These are phyloP conservation scores for Populus pruinosa DNA, from an alignment of 345 rosid genomes.

Conservation along the genomic window DNA sequence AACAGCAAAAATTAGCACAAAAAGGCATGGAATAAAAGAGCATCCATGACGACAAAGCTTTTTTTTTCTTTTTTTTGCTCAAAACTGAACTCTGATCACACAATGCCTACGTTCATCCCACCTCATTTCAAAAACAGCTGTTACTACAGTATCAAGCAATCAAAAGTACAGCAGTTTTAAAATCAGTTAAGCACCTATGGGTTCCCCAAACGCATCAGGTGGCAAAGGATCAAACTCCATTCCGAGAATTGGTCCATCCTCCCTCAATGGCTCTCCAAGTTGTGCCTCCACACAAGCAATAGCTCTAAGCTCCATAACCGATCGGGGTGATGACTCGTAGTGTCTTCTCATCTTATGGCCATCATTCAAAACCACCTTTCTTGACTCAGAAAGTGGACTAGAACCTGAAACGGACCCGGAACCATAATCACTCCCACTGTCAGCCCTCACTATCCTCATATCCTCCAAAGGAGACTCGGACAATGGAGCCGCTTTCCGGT, in stretches of 20 bases:
- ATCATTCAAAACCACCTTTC: slow-evolving; percentile 40
- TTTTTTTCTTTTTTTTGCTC: background rate
- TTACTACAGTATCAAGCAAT: background rate
- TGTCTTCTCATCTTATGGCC: slow-evolving; percentile 40
- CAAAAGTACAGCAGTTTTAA: background rate
- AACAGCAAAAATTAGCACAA: background rate
- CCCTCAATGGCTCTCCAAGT: slow-evolving; percentile 92
- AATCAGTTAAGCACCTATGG: slow-evolving; percentile 50
- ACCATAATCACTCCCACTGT: slow-evolving; percentile 53
- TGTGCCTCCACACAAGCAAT: slow-evolving; percentile 91
- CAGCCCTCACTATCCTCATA: slow-evolving; percentile 35
- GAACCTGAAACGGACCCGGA: slow-evolving; percentile 79
- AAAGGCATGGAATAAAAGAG: background rate
- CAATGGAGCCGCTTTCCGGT: slow-evolving; percentile 33
- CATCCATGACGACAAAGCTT: background rate
- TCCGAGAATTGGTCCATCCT: slow-evolving; percentile 94
- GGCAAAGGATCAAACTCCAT: slow-evolving; percentile 98
- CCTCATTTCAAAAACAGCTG: background rate
- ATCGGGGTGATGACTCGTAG: slow-evolving; percentile 58
- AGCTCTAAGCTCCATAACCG: slow-evolving; percentile 79
- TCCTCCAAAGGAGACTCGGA: slow-evolving; percentile 49
- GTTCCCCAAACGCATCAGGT: slow-evolving; percentile 89
- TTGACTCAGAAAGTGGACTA: slow-evolving; percentile 47
- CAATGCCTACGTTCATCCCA: background rate
- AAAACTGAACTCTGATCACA: background rate